Evolutionary conservation across 2,329 filamentous ascomycete genomes (phyloP), one percentile per base, ranked within the genome.

Genomic region (Trichoderma oligosporum): DNA sequence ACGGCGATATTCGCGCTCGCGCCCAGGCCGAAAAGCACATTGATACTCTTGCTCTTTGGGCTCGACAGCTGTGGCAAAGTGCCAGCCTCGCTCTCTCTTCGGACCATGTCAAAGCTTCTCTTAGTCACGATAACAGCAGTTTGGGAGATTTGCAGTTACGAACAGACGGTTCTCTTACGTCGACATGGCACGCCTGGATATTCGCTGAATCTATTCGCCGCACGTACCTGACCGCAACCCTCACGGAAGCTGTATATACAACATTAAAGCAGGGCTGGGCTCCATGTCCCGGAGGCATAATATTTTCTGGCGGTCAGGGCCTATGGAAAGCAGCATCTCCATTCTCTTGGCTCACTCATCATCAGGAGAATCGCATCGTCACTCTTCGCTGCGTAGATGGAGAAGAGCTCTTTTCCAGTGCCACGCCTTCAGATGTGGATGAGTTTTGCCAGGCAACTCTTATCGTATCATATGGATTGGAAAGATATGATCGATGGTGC

Each of bases 11-110:
- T n/a, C 52, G 52, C 52, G 52, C 52, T 1, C 52, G 52, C 5
- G 52, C 52, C 3, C 52, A 55, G 7, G 52, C 52, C 12, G 52
- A 55, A 35, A 55, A 45, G 22, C 35, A 55, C 20, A 55, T 55
- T n/a, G 52, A 55, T 16, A 55, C 52, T 4, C 52, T 55, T 16
- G 22, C 41, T 7, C 41, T 46, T 0, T 55, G 52, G 52, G 52
- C 52, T 38, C 52, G 41, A 46, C 52, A 55, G 41, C n/a, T 55
- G 4, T 55, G 52, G 52, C 52, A 38, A 16, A 55, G 52, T 22
- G 52, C 52, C 41, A 25, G 33, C 8, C 41, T 55, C 12, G 31
- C 31, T 7, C 31, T 46, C 5, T 20, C 52, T 6, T 29, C 41
- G 1, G 35, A 38, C 2, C 33, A 29, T 11, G 11, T 6, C 11